A percentile compares a stretch with the other conserved stretches of the same genome.
These are phyloP conservation scores for Plantago lanceolata DNA, from an alignment of 305 asterid genomes.

Conservation along the genomic window DNA sequence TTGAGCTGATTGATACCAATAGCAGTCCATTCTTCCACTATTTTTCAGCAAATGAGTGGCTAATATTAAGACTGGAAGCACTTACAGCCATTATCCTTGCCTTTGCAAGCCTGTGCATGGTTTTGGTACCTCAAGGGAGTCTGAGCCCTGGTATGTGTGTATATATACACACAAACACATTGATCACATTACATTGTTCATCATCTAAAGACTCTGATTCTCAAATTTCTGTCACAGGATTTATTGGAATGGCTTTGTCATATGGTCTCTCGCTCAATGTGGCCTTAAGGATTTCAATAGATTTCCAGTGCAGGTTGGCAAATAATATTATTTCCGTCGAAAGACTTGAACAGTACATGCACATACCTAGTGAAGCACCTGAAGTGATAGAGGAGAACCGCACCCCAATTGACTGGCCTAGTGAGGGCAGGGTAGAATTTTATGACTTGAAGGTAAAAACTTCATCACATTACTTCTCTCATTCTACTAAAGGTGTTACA, in stretches of 20 bases:
- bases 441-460: constrained; percentile 62
- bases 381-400: constrained; percentile 58
- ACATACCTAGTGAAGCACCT: constrained; percentile 66
- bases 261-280: constrained; percentile 80
- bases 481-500: not conserved
- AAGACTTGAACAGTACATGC: constrained; percentile 61
- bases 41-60: constrained; percentile 90
- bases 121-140: constrained; percentile 85
- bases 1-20: constrained; percentile 67
- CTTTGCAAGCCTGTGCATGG: constrained; percentile 93
- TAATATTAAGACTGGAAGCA: constrained; percentile 77
- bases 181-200: not conserved
- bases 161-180: not conserved
- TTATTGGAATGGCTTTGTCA: constrained; percentile 92
- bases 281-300: constrained; percentile 67
- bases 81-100: constrained; percentile 73
- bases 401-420: constrained; percentile 68
- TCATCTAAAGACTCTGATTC: not conserved
- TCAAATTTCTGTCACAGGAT: constrained; percentile 46
- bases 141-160: constrained; percentile 62
- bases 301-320: constrained; percentile 50
- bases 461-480: not conserved
- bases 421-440: constrained; percentile 68
- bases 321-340: constrained; percentile 55
- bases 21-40: constrained; percentile 87